Percentiles rank a stretch among this genome's conserved stretches.
Evolutionary conservation across 306 rosid genomes (phyloP).

Genomic region (Biancaea sappan): DNA sequence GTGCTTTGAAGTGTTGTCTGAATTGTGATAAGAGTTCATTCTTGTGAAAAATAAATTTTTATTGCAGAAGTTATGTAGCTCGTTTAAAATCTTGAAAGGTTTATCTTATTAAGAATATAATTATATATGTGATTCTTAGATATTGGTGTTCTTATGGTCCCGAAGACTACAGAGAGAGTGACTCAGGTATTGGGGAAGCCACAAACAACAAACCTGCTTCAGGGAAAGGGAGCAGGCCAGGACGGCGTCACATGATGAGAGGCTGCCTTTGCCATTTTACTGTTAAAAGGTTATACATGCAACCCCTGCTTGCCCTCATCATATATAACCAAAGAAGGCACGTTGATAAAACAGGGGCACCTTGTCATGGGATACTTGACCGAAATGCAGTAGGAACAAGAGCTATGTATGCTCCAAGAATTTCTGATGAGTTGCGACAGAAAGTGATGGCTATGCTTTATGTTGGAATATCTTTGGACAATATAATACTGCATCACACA

Average conservation of each 20-base stretch:
- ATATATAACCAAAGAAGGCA: conserved; percentile 77
- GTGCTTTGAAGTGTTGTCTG: background rate
- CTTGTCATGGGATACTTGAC: conserved; percentile 80
- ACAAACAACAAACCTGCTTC: conserved; percentile 62
- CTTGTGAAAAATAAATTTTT: background rate
- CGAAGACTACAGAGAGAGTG: conserved; percentile 72
- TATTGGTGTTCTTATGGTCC: conserved; percentile 95
- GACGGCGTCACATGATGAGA: conserved; percentile 90
- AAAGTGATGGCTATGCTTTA: conserved; percentile 78
- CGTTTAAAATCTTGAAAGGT: conserved; percentile 13
- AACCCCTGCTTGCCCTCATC: conserved; percentile 65
- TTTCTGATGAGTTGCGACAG: conserved; percentile 83
- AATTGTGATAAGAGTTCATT: background rate
- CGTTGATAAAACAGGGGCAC: conserved; percentile 71
- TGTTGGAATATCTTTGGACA: conserved; percentile 68
- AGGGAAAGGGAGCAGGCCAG: conserved; percentile 87
- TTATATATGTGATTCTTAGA: conserved; percentile 40
- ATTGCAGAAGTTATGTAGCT: background rate
- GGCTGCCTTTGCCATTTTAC: conserved; percentile 87
- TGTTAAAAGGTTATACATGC: conserved; percentile 68
- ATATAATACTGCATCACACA: conserved; percentile 63
- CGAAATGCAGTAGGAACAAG: conserved; percentile 79
- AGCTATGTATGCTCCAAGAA: conserved; percentile 86
- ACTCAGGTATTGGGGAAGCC: conserved; percentile 44
- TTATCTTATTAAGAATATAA: background rate